phyloP scores from a whole-genome alignment of 148 eudicot genomes.

The Vaccinium corymbosum region DNA sequence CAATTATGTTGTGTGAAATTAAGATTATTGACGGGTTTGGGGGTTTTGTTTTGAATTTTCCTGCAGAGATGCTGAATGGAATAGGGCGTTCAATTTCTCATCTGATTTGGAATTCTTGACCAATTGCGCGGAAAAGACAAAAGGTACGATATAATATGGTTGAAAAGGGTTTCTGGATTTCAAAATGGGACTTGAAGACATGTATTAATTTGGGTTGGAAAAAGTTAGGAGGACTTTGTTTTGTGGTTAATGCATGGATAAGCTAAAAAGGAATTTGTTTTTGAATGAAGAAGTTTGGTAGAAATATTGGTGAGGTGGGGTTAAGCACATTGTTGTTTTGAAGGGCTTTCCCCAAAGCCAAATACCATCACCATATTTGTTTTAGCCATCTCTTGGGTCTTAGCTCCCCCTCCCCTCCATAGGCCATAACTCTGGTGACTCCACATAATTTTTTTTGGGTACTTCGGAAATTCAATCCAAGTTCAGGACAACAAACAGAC shows the following conservation, averaged over 20 bases:
- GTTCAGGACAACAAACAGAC: no score
- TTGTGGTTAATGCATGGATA: neutral
- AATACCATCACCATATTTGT: neutral
- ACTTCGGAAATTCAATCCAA: no score
- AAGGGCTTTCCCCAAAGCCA: neutral
- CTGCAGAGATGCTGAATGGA: constrained; percentile 67
- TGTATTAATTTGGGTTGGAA: neutral
- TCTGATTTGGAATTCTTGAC: constrained; percentile 46
- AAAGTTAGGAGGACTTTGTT: neutral
- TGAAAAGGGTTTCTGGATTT: neutral
- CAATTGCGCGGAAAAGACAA: constrained; percentile 36
- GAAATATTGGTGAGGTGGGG: neutral
- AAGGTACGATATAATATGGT: constrained; percentile 31
- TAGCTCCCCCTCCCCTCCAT: neutral
- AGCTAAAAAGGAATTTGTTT: neutral
- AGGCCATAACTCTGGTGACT: neutral
- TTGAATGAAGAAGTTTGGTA: neutral
- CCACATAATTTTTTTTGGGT: neutral
- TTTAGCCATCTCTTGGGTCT: neutral
- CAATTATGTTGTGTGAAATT: neutral
- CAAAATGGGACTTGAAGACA: neutral
- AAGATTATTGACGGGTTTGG: neutral
- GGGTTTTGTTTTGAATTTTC: neutral
- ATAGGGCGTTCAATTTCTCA: constrained; percentile 59
- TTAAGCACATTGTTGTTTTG: neutral